Evolutionary conservation across 768 basidiomycete species (phyloP), one percentile per base, ranked within the genome.

Genomic region (Lentinula detonsa): DNA sequence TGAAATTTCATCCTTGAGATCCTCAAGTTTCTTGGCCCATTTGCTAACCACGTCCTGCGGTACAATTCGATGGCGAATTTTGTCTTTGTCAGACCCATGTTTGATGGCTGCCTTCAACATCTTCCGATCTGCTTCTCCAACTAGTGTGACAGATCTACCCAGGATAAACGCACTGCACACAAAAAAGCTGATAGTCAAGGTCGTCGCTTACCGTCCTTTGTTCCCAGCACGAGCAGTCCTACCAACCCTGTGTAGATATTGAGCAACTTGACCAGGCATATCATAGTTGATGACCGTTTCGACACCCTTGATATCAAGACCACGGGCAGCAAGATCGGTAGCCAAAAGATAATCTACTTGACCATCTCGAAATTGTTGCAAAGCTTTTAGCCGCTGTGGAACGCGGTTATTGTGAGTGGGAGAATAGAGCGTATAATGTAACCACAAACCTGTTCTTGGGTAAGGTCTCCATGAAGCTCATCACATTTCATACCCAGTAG

Each of bases 271-370:
- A 18, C 85, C 82, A 9, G 97, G 97, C 96, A 98, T 97, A 71
- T 99, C 97, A 70, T 95, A 98, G 73, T 99, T 99, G 72, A 99
- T 95, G 63, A 99, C 93, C 2, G 94, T 95, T 70, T 98, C 93
- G 28, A 98, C 88, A 15, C 95, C 95, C 71, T 95, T 96, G 78
- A 99, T 97, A 74, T 98, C 96, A 33, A 99, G 81, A 73, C 97
- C 93, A 62, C 95, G 87, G 59, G 95, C 91, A 35, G 97, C 97
- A 39, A 99, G 77, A 71, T 98, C 97, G 0, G 97, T 99, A 2
- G 95, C 96, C 81, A 99, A 90, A 8, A 99, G 78, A 73, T 86
- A 98, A 72, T 95, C 91, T n/a, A 91, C 91, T 31, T 81, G 71
- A 18, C 93, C 90, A 63, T 93, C 91, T 61, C 93, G 87, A 77